Percentiles rank a stretch among this genome's conserved stretches.
These are phyloP conservation scores for Scheffersomyces amazonensis DNA, from an alignment of 805 yeast genomes.

Conservation along the genomic window DNA sequence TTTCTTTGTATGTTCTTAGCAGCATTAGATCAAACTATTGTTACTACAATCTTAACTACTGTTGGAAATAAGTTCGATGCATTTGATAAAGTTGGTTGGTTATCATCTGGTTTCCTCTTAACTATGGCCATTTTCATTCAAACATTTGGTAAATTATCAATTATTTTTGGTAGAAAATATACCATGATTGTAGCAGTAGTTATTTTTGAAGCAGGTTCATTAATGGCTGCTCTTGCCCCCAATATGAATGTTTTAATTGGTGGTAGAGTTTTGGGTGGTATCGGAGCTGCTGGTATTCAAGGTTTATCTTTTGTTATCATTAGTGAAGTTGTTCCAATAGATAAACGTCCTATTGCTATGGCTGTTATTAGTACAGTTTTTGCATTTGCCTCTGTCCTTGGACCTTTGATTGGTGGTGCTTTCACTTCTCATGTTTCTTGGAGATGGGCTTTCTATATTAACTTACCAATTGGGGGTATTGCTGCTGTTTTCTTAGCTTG, in stretches of 20 bases:
- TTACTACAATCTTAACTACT: constrained; percentile 29
- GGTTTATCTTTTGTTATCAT: constrained; percentile 51
- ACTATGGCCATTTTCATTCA: constrained; percentile 31
- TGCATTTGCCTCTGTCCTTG: constrained; percentile 49
- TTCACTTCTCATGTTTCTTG: constrained; percentile 44
- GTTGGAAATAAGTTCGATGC: constrained; percentile 36
- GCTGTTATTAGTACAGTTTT: constrained; percentile 51
- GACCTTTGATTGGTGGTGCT: constrained; percentile 54
- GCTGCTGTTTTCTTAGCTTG: constrained; percentile 25
- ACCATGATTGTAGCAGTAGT: constrained; percentile 15
- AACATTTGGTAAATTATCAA: constrained; percentile 36
- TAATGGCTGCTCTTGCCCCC: constrained; percentile 35
- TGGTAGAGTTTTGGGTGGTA: constrained; percentile 54
- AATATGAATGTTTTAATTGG: constrained; percentile 39
- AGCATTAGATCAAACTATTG: constrained; percentile 40
- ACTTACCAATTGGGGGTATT: constrained; percentile 41
- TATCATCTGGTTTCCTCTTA: constrained; percentile 34
- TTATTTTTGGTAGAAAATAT: constrained; percentile 34
- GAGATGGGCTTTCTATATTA: constrained; percentile 60
- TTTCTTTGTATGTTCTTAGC: constrained; percentile 30
- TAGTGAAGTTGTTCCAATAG: constrained; percentile 53
- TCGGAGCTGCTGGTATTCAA: constrained; percentile 57
- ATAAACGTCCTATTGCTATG: constrained; percentile 52
- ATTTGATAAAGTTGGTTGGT: constrained; percentile 35
- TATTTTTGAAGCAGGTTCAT: constrained; percentile 28